Base-by-base conservation (phyloP, 768 basidiomycete species). In the Auriscalpium orientale region DNA sequence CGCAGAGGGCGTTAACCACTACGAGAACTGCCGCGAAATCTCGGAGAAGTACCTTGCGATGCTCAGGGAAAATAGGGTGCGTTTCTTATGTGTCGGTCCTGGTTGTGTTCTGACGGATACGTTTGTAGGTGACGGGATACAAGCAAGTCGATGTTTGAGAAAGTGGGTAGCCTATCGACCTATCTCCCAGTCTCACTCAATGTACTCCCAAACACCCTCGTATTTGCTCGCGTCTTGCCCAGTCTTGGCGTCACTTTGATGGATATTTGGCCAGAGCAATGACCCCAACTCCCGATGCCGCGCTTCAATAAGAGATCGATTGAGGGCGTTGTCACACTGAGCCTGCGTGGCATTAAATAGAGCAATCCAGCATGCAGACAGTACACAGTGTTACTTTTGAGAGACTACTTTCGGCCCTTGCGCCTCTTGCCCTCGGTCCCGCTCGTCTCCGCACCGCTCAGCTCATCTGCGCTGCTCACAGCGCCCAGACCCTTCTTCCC, bases 1-100 rank as follows among this genome's bases (percentile, higher is more conserved):
- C 64, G 78, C 80, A 8, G 95, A 98, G 74, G 93, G 95, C 35
- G 89, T 94, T 40, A 97, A 98, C 72, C 84, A 91, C 65, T 83
- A 90, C 58, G 88, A 94, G 71, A 88, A 84, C 64, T 98, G 95
- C 74, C 84, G 81, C 67, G 87, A 91, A 76, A 71, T 95, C 47
- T 81, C 89, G 47, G 86, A 94, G 58, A 85, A 85, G 68, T 97
- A 97, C 66, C 68, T 84, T 34, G 73, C 73, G 33, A 89, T 95
- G 85, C 72, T 98, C 53, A 73, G 75, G 70, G 84, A 88, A 49
- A 89, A 87, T 68, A 85, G 79, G 79, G 94, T 95, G 67, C 62
- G 89, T 36, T 44, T 48, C n/a, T 13, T 47, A 51, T 8, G 22
- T 48, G 35, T 62, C 55, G 28, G 15, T 62, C 45, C 6, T 9